phyloP scores from a whole-genome alignment of 495 filamentous ascomycete species.

The Opeltia flavorubescens region DNA sequence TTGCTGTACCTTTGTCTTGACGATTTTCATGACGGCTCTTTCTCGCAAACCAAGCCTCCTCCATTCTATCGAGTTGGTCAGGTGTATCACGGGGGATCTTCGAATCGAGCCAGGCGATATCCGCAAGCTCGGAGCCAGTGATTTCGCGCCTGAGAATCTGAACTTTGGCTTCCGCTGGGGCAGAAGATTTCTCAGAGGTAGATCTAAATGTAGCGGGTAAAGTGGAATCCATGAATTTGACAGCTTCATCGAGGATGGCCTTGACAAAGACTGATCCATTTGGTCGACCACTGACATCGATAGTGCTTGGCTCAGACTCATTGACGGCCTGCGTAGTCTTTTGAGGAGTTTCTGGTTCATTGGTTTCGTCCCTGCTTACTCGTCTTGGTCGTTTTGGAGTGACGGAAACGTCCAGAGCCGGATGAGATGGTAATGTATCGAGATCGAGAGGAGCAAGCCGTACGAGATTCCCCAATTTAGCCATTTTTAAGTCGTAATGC shows the following conservation, averaged over 20 bases:
- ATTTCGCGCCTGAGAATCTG: constrained; percentile 31
- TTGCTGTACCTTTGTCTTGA: constrained; percentile 41
- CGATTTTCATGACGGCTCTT: constrained; percentile 46
- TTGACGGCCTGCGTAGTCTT: background rate
- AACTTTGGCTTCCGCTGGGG: constrained; percentile 30
- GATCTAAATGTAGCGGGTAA: constrained; percentile 24
- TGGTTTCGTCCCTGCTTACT: background rate
- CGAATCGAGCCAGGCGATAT: constrained; percentile 9
- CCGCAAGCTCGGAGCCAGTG: constrained; percentile 18
- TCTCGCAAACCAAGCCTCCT: constrained; percentile 57
- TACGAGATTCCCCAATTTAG: constrained; percentile 15
- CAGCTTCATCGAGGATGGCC: constrained; percentile 12
- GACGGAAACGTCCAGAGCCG: constrained; percentile 3
- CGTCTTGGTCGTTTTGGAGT: background rate
- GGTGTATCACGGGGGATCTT: constrained; percentile 10
- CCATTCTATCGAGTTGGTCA: constrained; percentile 11
- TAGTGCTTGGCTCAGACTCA: background rate
- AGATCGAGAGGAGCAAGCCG: constrained; percentile 11
- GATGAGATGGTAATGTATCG: constrained; percentile 12
- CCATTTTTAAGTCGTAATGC: too few relatives aligned
- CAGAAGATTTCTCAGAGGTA: constrained; percentile 28
- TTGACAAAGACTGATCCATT: constrained; percentile 11
- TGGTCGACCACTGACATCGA: constrained; percentile 5
- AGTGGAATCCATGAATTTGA: constrained; percentile 11
- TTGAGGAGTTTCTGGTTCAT: background rate